These are phyloP conservation scores for Pinus albicaulis DNA, from an alignment of 75 land plant species.

Conservation along the genomic window DNA sequence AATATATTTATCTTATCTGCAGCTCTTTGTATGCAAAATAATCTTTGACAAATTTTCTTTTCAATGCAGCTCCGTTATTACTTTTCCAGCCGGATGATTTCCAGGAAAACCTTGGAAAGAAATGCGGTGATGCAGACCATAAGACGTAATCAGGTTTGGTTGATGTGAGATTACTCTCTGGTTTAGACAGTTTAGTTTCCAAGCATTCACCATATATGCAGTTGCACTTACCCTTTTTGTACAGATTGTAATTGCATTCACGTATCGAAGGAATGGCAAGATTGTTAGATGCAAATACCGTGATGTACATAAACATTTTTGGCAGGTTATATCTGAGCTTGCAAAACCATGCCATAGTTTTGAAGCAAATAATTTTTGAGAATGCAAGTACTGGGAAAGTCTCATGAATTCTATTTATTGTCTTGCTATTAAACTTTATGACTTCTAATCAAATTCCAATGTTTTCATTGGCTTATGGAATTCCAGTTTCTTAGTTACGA, in stretches of 20 bases:
- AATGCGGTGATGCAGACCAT: slow-evolving; percentile 61
- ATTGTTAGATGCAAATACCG: slow-evolving; percentile 86
- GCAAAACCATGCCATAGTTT: background rate
- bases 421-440: background rate
- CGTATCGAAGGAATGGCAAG: slow-evolving; percentile 52
- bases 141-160: slow-evolving; percentile 20
- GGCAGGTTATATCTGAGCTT: slow-evolving; percentile 58
- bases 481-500: background rate
- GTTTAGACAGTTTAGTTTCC: background rate
- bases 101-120: slow-evolving; percentile 50
- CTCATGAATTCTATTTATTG: background rate
- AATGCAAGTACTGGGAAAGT: background rate
- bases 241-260: slow-evolving; percentile 80
- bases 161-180: too few relatives aligned
- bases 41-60: too few relatives aligned
- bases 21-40: too few relatives aligned
- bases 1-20: too few relatives aligned
- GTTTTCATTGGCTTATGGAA: background rate
- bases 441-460: background rate
- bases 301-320: slow-evolving; percentile 61
- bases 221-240: slow-evolving; percentile 4
- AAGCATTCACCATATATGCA: background rate
- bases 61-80: slow-evolving; percentile 42
- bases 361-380: background rate
- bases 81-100: slow-evolving; percentile 55